Evolutionary conservation across 2,329 filamentous ascomycete species (phyloP).

Genomic region (Diaporthe citriasiana): DNA sequence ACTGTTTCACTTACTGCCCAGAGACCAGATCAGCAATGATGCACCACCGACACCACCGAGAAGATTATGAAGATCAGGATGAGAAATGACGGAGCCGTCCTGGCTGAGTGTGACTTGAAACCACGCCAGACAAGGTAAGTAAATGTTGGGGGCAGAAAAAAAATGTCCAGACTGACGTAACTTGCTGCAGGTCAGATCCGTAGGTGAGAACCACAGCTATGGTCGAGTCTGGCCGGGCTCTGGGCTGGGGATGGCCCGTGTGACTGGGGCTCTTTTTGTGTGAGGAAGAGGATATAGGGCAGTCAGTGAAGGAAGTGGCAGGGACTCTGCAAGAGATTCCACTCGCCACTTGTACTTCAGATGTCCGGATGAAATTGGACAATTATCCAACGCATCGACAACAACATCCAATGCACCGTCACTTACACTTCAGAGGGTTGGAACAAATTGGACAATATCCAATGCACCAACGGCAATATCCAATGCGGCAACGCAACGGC

Average conservation of each 20-base stretch:
- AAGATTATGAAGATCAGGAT: neutral
- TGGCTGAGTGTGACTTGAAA: neutral
- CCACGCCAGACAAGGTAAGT: neutral
- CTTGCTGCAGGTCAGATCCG: neutral
- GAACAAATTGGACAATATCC: neutral
- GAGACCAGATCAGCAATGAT: conserved; percentile 7
- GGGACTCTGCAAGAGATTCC: neutral
- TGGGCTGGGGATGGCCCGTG: neutral
- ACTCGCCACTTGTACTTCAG: neutral
- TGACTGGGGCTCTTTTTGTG: neutral
- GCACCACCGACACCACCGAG: too few relatives aligned
- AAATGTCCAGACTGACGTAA: conserved; percentile 30
- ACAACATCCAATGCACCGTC: neutral
- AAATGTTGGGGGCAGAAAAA: neutral
- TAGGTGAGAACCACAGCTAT: neutral
- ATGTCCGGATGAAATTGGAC: too few relatives aligned
- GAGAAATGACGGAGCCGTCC: neutral
- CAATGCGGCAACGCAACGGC: neutral
- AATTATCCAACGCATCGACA: neutral
- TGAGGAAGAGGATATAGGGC: neutral
- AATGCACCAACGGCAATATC: neutral
- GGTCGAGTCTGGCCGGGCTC: neutral
- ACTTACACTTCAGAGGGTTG: neutral
- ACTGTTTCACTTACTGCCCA: conserved; percentile 15
- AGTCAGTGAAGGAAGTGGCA: neutral